Base-by-base conservation (phyloP, 805 yeast genomes). In the Yarrowia osloensis region DNA sequence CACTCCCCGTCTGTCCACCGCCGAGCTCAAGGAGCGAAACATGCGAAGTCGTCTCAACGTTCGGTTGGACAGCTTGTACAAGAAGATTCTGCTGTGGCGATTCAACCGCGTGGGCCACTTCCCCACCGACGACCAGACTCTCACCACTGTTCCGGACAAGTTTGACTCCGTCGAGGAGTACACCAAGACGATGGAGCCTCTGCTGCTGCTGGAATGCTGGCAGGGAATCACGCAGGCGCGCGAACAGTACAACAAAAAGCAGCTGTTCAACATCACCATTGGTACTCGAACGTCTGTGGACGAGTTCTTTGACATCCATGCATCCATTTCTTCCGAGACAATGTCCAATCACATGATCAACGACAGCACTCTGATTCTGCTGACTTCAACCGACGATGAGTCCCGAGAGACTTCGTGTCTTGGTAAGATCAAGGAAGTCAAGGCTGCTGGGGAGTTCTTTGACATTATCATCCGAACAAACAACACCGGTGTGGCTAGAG, bases 151-250 rank as follows among this genome's bases (percentile, higher is more conserved):
- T 6, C 83, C 84, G 31, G 86, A 86, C 70, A 72, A 77, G 1
- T 95, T 90, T 73, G 67, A 72, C 0, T 78, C 84, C 62, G 86
- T 86, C 4, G 79, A 78, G n/a, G 91, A 89, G 2, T 95, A 96
- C 73, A 84, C 84, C 57, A 79, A 80, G 39, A 81, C 84, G 0
- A 88, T 91, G 76, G 90, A 88, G 70, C 99, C 99, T 0, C 80
- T 95, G 49, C 78, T 95, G 50, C 78, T 93, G 74, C 77, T 94
- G 46, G 99, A 95, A 77, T 90, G 97, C 70, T 96, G 98, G 98
- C 97, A 93, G 73, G 89, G 91, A 0, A 84, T 95, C 29, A 88
- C 86, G 70, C 82, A 90, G 4, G 86, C 95, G 0, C 86, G 89
- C 69, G 85, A 85, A 61, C 85, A 89, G 19, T 78, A 79, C 17